phyloP scores from a whole-genome alignment of 805 yeast species.

The Kurtzmaniella fragi region DNA sequence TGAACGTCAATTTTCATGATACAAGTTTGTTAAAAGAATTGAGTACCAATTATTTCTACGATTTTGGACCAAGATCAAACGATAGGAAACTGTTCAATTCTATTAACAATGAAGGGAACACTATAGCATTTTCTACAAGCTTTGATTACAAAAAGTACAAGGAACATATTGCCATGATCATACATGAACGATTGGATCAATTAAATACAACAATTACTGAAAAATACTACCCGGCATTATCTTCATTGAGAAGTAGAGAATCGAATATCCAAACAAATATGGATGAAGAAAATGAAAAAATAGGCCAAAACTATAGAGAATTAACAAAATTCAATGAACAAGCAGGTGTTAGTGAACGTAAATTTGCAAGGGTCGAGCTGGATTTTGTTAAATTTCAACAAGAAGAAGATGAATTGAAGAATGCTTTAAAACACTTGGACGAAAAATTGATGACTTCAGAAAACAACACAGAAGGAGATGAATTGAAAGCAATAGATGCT shows the following conservation, averaged over 20 bases:
- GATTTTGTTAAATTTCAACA: slow-evolving; percentile 19
- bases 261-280: slow-evolving; percentile 25
- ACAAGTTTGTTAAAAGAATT: slow-evolving; percentile 20
- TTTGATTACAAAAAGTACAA: slow-evolving; percentile 25
- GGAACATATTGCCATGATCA: slow-evolving; percentile 21
- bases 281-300: slow-evolving; percentile 29
- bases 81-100: slow-evolving; percentile 1
- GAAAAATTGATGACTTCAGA: slow-evolving; percentile 5
- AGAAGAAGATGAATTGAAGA: slow-evolving; percentile 9
- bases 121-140: not conserved
- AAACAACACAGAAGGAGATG: not conserved
- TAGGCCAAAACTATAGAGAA: slow-evolving; percentile 26
- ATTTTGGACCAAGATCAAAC: slow-evolving; percentile 1
- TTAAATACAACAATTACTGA: slow-evolving; percentile 13
- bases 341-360: slow-evolving; percentile 27
- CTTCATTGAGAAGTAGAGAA: slow-evolving; percentile 19
- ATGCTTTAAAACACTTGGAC: not conserved
- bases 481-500: not conserved
- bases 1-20: slow-evolving; percentile 15
- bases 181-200: slow-evolving; percentile 17
- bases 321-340: slow-evolving; percentile 32
- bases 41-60: slow-evolving; percentile 9
- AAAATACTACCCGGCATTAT: slow-evolving; percentile 13
- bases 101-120: not conserved
- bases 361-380: slow-evolving; percentile 24